phyloP scores from a whole-genome alignment of 1,284 basidiomycete genomes.

The Melampsora larici-populina region DNA sequence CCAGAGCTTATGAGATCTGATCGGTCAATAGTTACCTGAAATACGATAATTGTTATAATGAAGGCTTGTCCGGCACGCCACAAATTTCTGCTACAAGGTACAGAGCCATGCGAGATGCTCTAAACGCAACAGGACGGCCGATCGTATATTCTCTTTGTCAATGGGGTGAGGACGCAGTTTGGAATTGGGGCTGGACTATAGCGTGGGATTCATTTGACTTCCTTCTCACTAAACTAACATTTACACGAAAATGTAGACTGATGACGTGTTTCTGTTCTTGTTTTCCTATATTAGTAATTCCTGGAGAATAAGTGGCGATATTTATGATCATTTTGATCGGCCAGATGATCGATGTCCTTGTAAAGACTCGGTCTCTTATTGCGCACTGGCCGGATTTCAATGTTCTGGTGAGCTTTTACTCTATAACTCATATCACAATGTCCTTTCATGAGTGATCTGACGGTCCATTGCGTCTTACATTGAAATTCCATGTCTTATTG shows the following conservation, averaged over 20 bases:
- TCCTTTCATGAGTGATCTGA: too few species aligned
- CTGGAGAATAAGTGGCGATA: slow-evolving; percentile 37
- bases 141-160: slow-evolving; percentile 62
- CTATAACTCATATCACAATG: too few species aligned
- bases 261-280: neutral
- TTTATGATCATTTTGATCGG: slow-evolving; percentile 36
- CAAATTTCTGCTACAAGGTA: slow-evolving; percentile 58
- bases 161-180: slow-evolving; percentile 60
- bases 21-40: slow-evolving; percentile 15
- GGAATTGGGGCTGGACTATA: slow-evolving; percentile 56
- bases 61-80: slow-evolving; percentile 57
- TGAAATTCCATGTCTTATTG: neutral
- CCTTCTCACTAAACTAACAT: neutral
- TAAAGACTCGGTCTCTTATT: slow-evolving; percentile 25
- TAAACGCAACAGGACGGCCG: slow-evolving; percentile 57
- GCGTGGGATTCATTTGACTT: slow-evolving; percentile 12
- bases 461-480: too few species aligned
- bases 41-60: slow-evolving; percentile 53
- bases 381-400: slow-evolving; percentile 32
- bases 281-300: slow-evolving; percentile 23
- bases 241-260: neutral
- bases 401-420: slow-evolving; percentile 19
- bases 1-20: neutral
- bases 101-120: slow-evolving; percentile 59
- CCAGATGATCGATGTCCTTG: slow-evolving; percentile 41